Percentiles rank a stretch among this genome's conserved stretches.
Conservation (phyloP, 225 moss, liverwort and hornwort species). For the Ulota crispa region DNA sequence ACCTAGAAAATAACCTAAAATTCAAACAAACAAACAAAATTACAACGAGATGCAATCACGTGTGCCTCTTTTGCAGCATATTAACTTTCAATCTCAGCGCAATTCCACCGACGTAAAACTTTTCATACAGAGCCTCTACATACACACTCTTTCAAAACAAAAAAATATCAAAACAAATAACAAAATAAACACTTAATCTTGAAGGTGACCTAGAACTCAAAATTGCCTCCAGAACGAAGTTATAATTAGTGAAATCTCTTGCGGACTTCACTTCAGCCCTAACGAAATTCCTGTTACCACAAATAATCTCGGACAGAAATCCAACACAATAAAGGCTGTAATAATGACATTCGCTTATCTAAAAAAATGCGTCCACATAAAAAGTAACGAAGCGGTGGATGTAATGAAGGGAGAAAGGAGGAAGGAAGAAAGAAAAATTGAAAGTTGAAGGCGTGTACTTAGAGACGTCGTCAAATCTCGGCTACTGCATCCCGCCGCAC, state of each 20-base stretch:
- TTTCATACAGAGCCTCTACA: background rate
- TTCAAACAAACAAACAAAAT: background rate
- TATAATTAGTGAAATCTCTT: background rate
- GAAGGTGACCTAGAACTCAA: background rate
- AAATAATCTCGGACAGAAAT: background rate
- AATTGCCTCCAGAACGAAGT: background rate
- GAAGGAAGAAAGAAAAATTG: background rate
- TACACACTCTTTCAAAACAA: background rate
- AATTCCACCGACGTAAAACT: background rate
- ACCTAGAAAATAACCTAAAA: background rate
- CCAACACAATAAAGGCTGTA: background rate
- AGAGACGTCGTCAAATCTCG: constrained; percentile 32
- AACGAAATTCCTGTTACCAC: background rate
- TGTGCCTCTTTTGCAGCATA: background rate
- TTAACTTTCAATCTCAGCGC: background rate
- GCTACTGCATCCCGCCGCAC: constrained; percentile 21
- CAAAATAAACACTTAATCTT: background rate
- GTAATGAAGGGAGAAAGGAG: background rate
- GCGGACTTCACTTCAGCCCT: background rate
- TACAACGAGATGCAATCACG: background rate
- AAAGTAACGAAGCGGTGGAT: no score
- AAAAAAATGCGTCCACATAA: no score
- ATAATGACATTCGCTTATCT: background rate
- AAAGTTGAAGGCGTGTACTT: constrained; percentile 20
- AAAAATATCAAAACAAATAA: background rate